A percentile compares a stretch with the other conserved stretches of the same genome.
These are phyloP conservation scores for Cladorrhinum samala DNA, from an alignment of 495 filamentous ascomycete genomes.

Conservation along the genomic window DNA sequence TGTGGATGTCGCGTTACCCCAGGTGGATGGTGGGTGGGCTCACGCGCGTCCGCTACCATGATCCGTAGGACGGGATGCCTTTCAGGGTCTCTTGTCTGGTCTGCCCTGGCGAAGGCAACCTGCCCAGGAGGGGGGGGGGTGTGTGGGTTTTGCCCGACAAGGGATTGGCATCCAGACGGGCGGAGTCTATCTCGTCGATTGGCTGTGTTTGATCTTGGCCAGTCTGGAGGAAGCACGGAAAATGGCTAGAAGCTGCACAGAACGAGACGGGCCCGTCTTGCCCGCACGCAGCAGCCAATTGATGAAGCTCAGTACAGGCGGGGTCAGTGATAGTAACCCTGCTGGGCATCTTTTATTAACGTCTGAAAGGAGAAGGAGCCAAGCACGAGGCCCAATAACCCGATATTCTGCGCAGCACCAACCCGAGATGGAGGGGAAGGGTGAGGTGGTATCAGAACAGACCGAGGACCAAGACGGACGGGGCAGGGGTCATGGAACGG, in stretches of 20 bases:
- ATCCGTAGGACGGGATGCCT: not conserved
- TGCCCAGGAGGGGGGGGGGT: too few relatives aligned
- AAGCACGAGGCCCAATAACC: conserved; percentile 10
- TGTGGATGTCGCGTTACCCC: not conserved
- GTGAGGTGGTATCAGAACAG: not conserved
- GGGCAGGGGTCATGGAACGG: not conserved
- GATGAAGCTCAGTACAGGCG: not conserved
- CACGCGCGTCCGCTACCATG: not conserved
- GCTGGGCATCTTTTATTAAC: conserved; percentile 5
- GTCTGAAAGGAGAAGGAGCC: conserved; percentile 21
- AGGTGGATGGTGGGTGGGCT: not conserved
- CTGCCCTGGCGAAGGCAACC: not conserved
- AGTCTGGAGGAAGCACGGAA: conserved; percentile 4
- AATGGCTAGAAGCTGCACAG: conserved; percentile 19
- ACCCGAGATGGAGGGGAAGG: not conserved
- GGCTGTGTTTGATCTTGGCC: not conserved
- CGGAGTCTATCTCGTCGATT: not conserved
- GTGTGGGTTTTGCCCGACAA: not conserved
- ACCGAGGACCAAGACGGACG: conserved; percentile 2
- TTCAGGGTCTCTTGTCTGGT: not conserved
- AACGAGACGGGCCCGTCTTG: conserved; percentile 4
- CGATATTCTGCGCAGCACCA: not conserved
- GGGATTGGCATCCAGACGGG: not conserved
- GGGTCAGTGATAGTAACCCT: conserved; percentile 4
- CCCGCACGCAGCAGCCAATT: conserved; percentile 1